Base-by-base conservation (phyloP, 257 asterid genomes). In the Salvia hispanica region DNA sequence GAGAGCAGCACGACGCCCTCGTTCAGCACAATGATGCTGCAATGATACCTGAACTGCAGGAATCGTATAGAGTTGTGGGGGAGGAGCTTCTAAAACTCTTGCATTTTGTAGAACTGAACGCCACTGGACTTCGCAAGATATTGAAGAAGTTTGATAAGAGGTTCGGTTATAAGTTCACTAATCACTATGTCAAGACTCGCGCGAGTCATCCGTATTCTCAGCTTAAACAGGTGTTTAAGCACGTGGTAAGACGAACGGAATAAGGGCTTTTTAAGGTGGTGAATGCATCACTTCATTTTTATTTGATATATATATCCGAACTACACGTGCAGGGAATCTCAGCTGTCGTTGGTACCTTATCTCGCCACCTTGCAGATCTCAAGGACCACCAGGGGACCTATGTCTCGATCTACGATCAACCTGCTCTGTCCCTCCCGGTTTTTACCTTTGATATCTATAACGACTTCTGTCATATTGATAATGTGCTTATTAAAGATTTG, bases 121-220 rank as follows among this genome's bases (percentile, higher is more conserved):
- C 95, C 8, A 59, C 83, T 71, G 97, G 97, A 11, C 74, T 91
- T 36, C 89, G 97, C 52, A 91, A 88, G 79, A 91, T 91, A 73
- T 80, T 91, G 70, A 91, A 91, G 95, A 91, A 91, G 80, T 86
- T 91, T 48, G 97, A 91, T 67, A 91, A 91, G 73, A 88, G 96
- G 56, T 85, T 91, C 58, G 91, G 96, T 42, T 88, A 82, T 50
- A 87, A 83, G 80, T 91, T 91, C 86, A 91, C 97, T 42, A 81
- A 86, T 69, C 84, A 91, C 72, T 91, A 88, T 37, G 96, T 91
- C 77, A 91, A 88, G 82, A 88, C 97, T 56, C 91, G 97, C 14
- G 96, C 96, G 5, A 85, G 88, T 71, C 97, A 91, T 80, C 95
- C 97, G 47, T 91, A 86, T 77, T 91, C 97, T 62, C 97, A 91